Evolutionary conservation across 2,329 filamentous ascomycete species (phyloP).

Genomic region (Waltergamsia citrina): DNA sequence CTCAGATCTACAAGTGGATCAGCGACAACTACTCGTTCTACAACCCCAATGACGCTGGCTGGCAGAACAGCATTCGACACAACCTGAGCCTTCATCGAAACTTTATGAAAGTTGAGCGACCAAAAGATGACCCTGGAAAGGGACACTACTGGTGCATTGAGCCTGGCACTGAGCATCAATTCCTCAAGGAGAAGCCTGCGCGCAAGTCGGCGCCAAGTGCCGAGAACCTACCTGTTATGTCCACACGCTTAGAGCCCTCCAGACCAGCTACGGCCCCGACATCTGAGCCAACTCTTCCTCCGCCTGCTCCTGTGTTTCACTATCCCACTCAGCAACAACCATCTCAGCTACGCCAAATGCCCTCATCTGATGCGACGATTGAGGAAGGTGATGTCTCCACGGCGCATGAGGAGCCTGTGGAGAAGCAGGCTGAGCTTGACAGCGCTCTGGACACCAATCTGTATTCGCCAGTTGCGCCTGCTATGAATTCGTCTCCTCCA

Average conservation of each 20-base stretch:
- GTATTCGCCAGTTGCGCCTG: conserved; percentile 60
- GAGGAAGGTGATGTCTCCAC: conserved; percentile 58
- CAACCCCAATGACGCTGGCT: conserved; percentile 72
- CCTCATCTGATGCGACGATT: conserved; percentile 71
- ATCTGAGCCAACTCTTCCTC: conserved; percentile 38
- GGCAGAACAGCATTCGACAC: conserved; percentile 98
- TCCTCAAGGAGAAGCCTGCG: conserved; percentile 75
- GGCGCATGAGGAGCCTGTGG: conserved; percentile 35
- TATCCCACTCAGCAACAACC: conserved; percentile 9
- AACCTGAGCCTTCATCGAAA: conserved; percentile 96
- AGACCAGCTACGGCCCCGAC: conserved; percentile 27
- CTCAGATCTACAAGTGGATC: conserved; percentile 99
- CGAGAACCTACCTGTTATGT: conserved; percentile 50
- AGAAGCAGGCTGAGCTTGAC: conserved; percentile 30
- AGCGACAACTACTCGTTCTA: conserved; percentile 92
- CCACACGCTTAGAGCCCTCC: conserved; percentile 42
- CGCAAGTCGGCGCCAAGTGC: conserved; percentile 47
- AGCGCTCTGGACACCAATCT: conserved; percentile 35
- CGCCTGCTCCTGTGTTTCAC: conserved; percentile 33
- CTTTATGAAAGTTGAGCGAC: conserved; percentile 89
- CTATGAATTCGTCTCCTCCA: conserved; percentile 87
- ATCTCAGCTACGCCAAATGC: conserved; percentile 7
- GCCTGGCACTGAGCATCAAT: conserved; percentile 79
- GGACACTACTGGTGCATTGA: conserved; percentile 96
- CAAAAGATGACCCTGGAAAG: conserved; percentile 95